These are phyloP conservation scores for Saccharomycopsis sp. DNA, from an alignment of 805 yeast species.

Conservation along the genomic window DNA sequence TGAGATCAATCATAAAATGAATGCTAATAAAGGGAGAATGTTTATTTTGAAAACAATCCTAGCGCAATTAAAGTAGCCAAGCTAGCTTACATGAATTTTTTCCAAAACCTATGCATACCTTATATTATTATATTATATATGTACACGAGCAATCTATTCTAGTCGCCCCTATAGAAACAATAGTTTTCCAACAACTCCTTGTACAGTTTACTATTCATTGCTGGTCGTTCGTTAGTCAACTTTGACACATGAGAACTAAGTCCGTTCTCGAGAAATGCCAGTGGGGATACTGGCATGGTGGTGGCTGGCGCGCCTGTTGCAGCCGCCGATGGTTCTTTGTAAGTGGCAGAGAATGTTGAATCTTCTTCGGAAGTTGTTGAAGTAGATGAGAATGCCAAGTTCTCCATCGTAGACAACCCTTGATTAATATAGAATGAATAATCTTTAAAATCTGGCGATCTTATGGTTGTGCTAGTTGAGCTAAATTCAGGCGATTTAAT, in stretches of 20 bases:
- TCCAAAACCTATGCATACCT: no score
- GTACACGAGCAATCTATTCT: neutral
- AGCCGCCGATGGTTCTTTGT: conserved; percentile 35
- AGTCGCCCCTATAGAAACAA: conserved; percentile 46
- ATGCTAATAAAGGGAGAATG: neutral
- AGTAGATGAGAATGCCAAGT: conserved; percentile 49
- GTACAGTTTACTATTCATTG: conserved; percentile 45
- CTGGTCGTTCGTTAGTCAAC: conserved; percentile 26
- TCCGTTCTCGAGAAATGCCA: neutral
- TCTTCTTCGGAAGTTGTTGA: conserved; percentile 56
- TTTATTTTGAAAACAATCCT: neutral
- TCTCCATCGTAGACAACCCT: conserved; percentile 3
- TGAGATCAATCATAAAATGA: neutral
- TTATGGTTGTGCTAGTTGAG: neutral
- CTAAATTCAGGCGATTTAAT: neutral
- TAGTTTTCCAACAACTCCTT: conserved; percentile 51
- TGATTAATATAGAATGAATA: no score
- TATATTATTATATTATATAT: neutral
- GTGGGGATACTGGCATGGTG: neutral
- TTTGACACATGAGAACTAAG: conserved; percentile 5
- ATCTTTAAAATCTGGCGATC: conserved; percentile 1
- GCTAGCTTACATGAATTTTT: no score
- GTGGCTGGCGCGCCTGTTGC: neutral
- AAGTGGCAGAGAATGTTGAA: conserved; percentile 50
- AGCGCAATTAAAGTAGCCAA: neutral